A percentile compares a stretch with the other conserved stretches of the same genome.
Conservation (phyloP, 441 rosid genomes). For the Erysimum cheiri region DNA sequence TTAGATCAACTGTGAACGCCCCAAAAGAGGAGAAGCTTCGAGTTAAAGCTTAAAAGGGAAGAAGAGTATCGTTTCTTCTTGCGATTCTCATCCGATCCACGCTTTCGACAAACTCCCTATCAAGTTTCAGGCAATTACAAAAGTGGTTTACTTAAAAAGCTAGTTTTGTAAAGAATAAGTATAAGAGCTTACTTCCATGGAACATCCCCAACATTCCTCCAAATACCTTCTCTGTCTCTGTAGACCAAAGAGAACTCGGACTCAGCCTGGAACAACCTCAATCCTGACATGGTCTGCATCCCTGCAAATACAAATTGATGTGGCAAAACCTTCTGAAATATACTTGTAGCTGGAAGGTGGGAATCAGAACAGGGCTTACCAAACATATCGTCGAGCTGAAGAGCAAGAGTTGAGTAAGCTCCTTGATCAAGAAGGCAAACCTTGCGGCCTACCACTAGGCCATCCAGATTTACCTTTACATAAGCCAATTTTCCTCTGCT, state of each 20-base stretch:
- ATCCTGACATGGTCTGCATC: slow-evolving; percentile 53
- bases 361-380: slow-evolving; percentile 50
- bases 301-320: slow-evolving; percentile 51
- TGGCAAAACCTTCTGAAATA: slow-evolving; percentile 6
- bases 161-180: not conserved
- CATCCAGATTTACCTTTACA: slow-evolving; percentile 87
- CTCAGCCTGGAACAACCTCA: slow-evolving; percentile 60
- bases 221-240: slow-evolving; percentile 62
- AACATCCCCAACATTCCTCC: slow-evolving; percentile 77
- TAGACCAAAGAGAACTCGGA: slow-evolving; percentile 70
- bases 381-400: slow-evolving; percentile 78
- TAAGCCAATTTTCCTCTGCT: slow-evolving; percentile 62
- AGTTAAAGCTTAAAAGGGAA: slow-evolving; percentile 35
- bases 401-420: slow-evolving; percentile 64
- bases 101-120: slow-evolving; percentile 60
- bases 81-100: slow-evolving; percentile 72
- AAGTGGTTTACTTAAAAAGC: slow-evolving; percentile 3
- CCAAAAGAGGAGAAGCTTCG: slow-evolving; percentile 2
- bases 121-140: slow-evolving; percentile 24
- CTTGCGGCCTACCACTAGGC: slow-evolving; percentile 76
- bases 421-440: slow-evolving; percentile 62
- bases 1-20: not conserved
- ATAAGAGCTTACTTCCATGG: slow-evolving; percentile 71
- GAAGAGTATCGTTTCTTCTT: slow-evolving; percentile 42
- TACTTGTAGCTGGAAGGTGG: slow-evolving; percentile 21